Conservation (phyloP, 2,329 filamentous ascomycete genomes). For the Furcasterigmium sp. region DNA sequence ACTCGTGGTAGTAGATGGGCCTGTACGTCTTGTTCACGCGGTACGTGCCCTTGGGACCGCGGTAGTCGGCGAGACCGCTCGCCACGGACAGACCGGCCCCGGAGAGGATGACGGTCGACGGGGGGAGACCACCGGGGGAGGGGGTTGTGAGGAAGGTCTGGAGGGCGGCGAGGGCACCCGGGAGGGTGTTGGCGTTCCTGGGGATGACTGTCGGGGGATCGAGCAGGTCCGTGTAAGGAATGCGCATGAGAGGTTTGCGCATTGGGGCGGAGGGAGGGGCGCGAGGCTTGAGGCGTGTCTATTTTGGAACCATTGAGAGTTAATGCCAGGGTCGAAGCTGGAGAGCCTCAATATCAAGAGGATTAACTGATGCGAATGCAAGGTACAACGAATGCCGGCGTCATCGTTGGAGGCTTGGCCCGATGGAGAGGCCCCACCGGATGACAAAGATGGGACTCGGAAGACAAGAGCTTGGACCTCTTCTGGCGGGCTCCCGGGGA, state of each 20-base stretch:
- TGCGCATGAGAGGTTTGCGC: slow-evolving; percentile 73
- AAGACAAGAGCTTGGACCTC: too few relatives aligned
- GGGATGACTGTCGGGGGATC: slow-evolving; percentile 73
- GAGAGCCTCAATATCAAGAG: too few relatives aligned
- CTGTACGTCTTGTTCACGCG: slow-evolving; percentile 84
- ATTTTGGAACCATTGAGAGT: too few relatives aligned
- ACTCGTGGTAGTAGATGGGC: slow-evolving; percentile 92
- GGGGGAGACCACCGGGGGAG: slow-evolving; percentile 41
- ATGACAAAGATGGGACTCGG: too few relatives aligned
- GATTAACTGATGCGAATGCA: too few relatives aligned
- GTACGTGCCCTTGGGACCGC: slow-evolving; percentile 86
- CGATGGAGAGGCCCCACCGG: too few relatives aligned
- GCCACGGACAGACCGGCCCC: slow-evolving; percentile 92
- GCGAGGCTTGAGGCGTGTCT: background rate
- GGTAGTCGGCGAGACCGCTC: slow-evolving; percentile 88
- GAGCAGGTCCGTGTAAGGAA: slow-evolving; percentile 84
- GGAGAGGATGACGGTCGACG: slow-evolving; percentile 50
- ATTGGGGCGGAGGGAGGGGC: slow-evolving; percentile 28
- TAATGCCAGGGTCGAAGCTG: too few relatives aligned
- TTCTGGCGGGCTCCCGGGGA: too few relatives aligned
- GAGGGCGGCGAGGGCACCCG: slow-evolving; percentile 73
- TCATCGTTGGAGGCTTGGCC: too few relatives aligned
- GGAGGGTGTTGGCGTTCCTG: slow-evolving; percentile 59
- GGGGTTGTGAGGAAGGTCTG: slow-evolving; percentile 67
- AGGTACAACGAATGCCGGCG: too few relatives aligned